Evolutionary conservation across 805 yeast genomes (phyloP).

Genomic region (Lachancea meyersii): DNA sequence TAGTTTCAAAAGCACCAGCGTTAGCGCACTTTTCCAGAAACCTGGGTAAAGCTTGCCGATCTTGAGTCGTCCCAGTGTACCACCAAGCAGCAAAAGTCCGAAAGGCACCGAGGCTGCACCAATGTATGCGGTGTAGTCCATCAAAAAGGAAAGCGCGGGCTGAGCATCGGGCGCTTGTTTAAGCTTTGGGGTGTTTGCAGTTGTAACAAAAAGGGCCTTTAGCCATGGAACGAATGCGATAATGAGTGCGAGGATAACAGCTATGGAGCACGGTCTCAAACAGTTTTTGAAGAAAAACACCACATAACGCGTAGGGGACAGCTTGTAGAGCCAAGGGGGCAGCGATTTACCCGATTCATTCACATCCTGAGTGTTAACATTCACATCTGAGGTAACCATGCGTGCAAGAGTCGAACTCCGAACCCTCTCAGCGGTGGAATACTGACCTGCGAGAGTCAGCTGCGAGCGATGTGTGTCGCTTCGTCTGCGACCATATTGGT

Average conservation of each 20-base stretch:
- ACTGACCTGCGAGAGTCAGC: background rate
- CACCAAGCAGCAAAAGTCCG: constrained; percentile 80
- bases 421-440: constrained; percentile 13
- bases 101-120: constrained; percentile 89
- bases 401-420: constrained; percentile 26
- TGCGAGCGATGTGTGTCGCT: constrained; percentile 11
- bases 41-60: constrained; percentile 59
- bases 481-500: constrained; percentile 30
- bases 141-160: constrained; percentile 81
- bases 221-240: constrained; percentile 86
- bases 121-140: constrained; percentile 73
- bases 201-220: constrained; percentile 60
- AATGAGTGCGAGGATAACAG: constrained; percentile 58
- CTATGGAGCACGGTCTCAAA: constrained; percentile 63
- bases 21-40: constrained; percentile 57
- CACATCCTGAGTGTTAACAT: constrained; percentile 28
- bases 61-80: constrained; percentile 73
- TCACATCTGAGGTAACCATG: constrained; percentile 33
- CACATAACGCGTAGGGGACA: constrained; percentile 25
- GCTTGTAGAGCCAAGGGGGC: constrained; percentile 25
- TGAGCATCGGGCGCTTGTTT: constrained; percentile 77
- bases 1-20: constrained; percentile 52
- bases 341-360: constrained; percentile 27
- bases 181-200: constrained; percentile 39
- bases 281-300: constrained; percentile 46